Evolutionary conservation across 148 eudicot genomes (phyloP).

Genomic region (Fagopyrum esculentum): DNA sequence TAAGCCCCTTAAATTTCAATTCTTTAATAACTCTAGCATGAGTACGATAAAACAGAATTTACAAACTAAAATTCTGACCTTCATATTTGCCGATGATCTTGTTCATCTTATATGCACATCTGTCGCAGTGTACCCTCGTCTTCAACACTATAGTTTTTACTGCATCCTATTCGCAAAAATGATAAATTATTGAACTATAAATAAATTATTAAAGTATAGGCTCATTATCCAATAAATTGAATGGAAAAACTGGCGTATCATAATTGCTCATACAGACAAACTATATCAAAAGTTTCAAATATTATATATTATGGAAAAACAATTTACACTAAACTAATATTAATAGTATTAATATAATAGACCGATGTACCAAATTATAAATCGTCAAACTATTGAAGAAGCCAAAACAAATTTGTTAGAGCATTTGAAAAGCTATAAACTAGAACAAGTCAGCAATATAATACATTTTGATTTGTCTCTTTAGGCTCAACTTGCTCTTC

Average conservation of each 20-base stretch:
- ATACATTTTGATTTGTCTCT: slow-evolving; percentile 13
- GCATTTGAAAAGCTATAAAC: neutral
- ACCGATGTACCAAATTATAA: neutral
- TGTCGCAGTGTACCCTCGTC: slow-evolving; percentile 58
- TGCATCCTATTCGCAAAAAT: neutral
- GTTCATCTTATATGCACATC: slow-evolving; percentile 49
- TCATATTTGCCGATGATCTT: slow-evolving; percentile 32
- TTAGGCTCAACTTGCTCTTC: slow-evolving; percentile 33
- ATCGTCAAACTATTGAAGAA: neutral
- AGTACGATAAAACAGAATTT: neutral
- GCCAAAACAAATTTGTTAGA: neutral
- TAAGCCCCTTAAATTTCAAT: too few relatives aligned
- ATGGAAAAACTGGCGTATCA: too few relatives aligned
- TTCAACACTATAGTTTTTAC: slow-evolving; percentile 46
- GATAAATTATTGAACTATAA: neutral
- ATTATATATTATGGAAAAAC: neutral
- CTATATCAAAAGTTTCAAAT: neutral
- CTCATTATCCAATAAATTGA: too few relatives aligned
- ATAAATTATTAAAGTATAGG: neutral
- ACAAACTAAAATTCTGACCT: slow-evolving; percentile 21
- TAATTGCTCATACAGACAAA: too few relatives aligned
- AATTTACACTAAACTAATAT: neutral
- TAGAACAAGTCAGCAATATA: neutral
- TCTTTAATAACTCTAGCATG: too few relatives aligned
- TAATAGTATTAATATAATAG: neutral